These are phyloP conservation scores for Verbascum thapsus DNA, from an alignment of 257 asterid species.

Conservation along the genomic window DNA sequence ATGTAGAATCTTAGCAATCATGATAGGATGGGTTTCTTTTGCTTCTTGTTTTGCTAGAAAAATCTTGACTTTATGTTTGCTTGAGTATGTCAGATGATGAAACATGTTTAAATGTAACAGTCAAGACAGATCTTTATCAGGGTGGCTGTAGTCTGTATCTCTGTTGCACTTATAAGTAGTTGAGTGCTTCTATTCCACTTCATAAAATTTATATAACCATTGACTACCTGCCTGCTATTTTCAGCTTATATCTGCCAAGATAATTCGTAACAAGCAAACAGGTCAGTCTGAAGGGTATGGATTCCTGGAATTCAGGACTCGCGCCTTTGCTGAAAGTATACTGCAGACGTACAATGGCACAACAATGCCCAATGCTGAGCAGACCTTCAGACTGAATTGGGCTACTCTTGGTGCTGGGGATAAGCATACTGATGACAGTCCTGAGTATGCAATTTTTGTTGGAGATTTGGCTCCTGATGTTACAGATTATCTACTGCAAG, in stretches of 20 bases:
- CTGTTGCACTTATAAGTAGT: too few relatives aligned
- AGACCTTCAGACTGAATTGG: conserved; percentile 74
- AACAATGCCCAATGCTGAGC: conserved; percentile 68
- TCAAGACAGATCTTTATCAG: too few relatives aligned
- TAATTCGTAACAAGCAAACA: conserved; percentile 72
- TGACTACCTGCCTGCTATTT: conserved; percentile 17
- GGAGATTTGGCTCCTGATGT: conserved; percentile 94
- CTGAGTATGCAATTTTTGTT: conserved; percentile 76
- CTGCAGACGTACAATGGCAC: conserved; percentile 69
- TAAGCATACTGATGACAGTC: conserved; percentile 67
- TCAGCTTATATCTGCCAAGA: conserved; percentile 71
- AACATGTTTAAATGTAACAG: too few relatives aligned
- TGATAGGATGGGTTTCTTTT: neutral
- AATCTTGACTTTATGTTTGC: neutral
- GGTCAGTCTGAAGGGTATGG: conserved; percentile 86
- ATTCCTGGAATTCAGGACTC: conserved; percentile 73
- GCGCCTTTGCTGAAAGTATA: conserved; percentile 61
- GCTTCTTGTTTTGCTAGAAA: neutral
- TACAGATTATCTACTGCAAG: conserved; percentile 66
- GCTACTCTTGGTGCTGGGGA: conserved; percentile 84
- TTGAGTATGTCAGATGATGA: too few relatives aligned
- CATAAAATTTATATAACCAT: neutral
- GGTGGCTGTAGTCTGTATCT: too few relatives aligned
- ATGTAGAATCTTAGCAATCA: neutral
- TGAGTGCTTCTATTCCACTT: too few relatives aligned